Evolutionary conservation across 495 filamentous ascomycete genomes (phyloP).

Genomic region (Chaetomidium leptoderma): DNA sequence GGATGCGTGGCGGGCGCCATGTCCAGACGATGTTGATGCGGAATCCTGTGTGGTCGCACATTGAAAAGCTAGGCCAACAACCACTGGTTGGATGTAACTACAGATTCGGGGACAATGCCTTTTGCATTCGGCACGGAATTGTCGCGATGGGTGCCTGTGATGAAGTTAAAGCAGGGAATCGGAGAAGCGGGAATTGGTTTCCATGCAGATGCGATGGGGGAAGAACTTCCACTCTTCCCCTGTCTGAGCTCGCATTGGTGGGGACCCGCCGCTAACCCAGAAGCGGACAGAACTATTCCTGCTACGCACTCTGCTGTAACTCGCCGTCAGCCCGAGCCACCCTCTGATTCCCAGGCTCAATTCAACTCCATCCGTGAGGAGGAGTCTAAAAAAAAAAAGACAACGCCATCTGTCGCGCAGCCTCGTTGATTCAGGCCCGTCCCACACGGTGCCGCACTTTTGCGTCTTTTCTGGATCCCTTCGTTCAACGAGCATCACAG

Average conservation of each 20-base stretch:
- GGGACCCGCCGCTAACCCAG: background rate
- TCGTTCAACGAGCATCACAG: constrained; percentile 17
- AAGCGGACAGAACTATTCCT: background rate
- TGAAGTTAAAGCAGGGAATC: background rate
- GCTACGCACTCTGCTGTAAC: constrained; percentile 6
- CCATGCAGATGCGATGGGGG: too few species aligned
- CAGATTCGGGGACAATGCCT: background rate
- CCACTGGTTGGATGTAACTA: background rate
- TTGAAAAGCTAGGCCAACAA: background rate
- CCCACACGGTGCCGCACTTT: constrained; percentile 16
- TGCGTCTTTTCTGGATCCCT: constrained; percentile 13
- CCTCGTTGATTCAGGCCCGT: constrained; percentile 12
- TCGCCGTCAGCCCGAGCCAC: constrained; percentile 4
- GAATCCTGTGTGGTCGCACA: background rate
- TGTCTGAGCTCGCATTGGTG: background rate
- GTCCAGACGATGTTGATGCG: background rate
- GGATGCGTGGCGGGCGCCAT: background rate
- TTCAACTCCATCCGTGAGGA: constrained; percentile 19
- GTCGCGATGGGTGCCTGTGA: background rate
- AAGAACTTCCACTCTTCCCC: background rate
- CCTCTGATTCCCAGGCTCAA: constrained; percentile 16
- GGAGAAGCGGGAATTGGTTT: too few species aligned
- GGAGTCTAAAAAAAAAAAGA: constrained; percentile 14
- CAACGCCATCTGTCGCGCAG: constrained; percentile 4
- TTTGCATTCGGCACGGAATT: background rate